Evolutionary conservation across 352 stramenopile species (phyloP), one percentile per base, ranked within the genome.

Genomic region (Heterotrichella gracilis): DNA sequence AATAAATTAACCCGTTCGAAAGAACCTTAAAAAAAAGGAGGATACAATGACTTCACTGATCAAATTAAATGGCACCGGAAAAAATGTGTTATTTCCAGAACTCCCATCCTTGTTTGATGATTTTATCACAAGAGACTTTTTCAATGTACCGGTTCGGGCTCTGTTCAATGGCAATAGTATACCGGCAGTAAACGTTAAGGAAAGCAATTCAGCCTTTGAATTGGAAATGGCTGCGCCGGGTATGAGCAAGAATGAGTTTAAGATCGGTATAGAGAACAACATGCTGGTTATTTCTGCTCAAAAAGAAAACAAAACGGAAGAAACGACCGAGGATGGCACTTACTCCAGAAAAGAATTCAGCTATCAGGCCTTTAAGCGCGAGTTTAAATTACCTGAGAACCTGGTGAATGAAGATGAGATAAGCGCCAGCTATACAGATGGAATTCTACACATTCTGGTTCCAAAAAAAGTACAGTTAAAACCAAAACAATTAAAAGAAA

Each of bases 51-150:
- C 9, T n/a, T 53, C 32, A 53, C 32, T 53, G 32, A 53, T 53
- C 32, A 53, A 53, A 53, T 53, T 53, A 53, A 53, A 53, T n/a
- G 32, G 32, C n/a, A 53, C 9, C 32, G n/a, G 9, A 53, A 53
- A 53, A 53, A 53, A 53, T n/a, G 9, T 17, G 9, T 53, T 53
- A n/a, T 53, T 53, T n/a, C 32, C 32, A 17, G 32, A 53, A 53
- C n/a, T 53, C 9, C 32, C 32, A 53, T 53, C 32, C n/a, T 53
- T 53, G 32, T 53, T 53, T 53, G 32, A 53, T n/a, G 32, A 53
- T 53, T 53, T 53, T n/a, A 53, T 53, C 32, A 53, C 32, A 53
- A 53, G 32, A 53, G 32, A 53, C 32, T 53, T 53, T 53, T 53
- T 53, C 32, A 53, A 53, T 53, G 9, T 53, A 53, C 32, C 32